Evolutionary conservation across 768 basidiomycete species (phyloP).

Genomic region (Calvatia gigantea): DNA sequence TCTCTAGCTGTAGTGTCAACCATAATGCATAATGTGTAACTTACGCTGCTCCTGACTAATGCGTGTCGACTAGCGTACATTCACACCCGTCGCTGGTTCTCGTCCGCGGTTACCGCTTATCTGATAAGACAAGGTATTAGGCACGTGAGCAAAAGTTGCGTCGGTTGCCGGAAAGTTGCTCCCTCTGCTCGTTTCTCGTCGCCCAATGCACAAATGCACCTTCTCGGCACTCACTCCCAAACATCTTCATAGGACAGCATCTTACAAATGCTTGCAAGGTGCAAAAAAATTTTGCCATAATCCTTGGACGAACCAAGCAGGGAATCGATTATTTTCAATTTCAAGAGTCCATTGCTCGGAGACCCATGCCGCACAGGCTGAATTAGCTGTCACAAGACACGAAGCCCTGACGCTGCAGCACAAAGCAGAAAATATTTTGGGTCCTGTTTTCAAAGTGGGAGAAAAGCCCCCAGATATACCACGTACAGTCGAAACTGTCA

Average conservation of each 20-base stretch:
- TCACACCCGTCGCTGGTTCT: too few species aligned
- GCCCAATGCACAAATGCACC: conserved; percentile 9
- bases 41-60: too few species aligned
- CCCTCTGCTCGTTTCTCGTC: background rate
- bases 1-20: too few species aligned
- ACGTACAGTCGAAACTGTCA: conserved; percentile 25
- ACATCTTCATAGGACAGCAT: background rate
- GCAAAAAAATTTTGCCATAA: background rate
- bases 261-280: background rate
- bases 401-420: conserved; percentile 46
- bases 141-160: background rate
- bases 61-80: too few species aligned
- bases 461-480: conserved; percentile 11
- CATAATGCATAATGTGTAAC: too few species aligned
- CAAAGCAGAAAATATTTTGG: conserved; percentile 44
- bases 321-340: background rate
- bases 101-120: too few species aligned
- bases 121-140: background rate
- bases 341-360: background rate
- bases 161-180: too few species aligned
- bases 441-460: conserved; percentile 32
- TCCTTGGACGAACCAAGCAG: background rate
- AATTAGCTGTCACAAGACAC: conserved; percentile 2
- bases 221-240: background rate
- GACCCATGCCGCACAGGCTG: background rate